Evolutionary conservation across 2,329 filamentous ascomycete species (phyloP).

Genomic region (Myrmaecium sp.): DNA sequence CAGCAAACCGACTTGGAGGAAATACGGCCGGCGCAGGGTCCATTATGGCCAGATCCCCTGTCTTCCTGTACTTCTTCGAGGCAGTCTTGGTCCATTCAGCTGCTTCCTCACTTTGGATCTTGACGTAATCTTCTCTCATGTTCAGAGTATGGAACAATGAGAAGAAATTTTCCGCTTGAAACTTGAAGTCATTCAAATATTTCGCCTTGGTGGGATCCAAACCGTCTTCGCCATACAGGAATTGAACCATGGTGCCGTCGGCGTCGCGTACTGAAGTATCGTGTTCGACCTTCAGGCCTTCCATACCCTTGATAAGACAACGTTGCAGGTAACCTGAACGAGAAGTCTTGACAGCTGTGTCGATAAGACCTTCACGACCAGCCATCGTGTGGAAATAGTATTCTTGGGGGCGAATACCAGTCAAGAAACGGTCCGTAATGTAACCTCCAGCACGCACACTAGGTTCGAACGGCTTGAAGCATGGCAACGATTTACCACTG

Average conservation of each 20-base stretch:
- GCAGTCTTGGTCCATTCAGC: slow-evolving; percentile 43
- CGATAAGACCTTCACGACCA: slow-evolving; percentile 91
- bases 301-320: slow-evolving; percentile 97
- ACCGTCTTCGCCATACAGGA: slow-evolving; percentile 92
- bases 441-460: slow-evolving; percentile 82
- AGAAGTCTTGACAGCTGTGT: slow-evolving; percentile 96
- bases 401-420: slow-evolving; percentile 89
- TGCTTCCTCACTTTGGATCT: slow-evolving; percentile 49
- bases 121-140: slow-evolving; percentile 38
- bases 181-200: slow-evolving; percentile 78
- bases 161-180: slow-evolving; percentile 69
- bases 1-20: slow-evolving; percentile 61
- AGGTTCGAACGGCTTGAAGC: slow-evolving; percentile 84
- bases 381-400: slow-evolving; percentile 99
- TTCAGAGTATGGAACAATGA: slow-evolving; percentile 65
- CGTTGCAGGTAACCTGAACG: slow-evolving; percentile 91
- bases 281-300: slow-evolving; percentile 81
- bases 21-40: slow-evolving; percentile 62
- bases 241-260: slow-evolving; percentile 85
- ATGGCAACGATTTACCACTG: slow-evolving; percentile 88
- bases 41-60: slow-evolving; percentile 45
- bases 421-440: slow-evolving; percentile 91
- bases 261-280: slow-evolving; percentile 88
- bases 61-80: slow-evolving; percentile 68
- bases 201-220: slow-evolving; percentile 89